Evolutionary conservation across 305 asterid species (phyloP).

Genomic region (Striga hermonthica): DNA sequence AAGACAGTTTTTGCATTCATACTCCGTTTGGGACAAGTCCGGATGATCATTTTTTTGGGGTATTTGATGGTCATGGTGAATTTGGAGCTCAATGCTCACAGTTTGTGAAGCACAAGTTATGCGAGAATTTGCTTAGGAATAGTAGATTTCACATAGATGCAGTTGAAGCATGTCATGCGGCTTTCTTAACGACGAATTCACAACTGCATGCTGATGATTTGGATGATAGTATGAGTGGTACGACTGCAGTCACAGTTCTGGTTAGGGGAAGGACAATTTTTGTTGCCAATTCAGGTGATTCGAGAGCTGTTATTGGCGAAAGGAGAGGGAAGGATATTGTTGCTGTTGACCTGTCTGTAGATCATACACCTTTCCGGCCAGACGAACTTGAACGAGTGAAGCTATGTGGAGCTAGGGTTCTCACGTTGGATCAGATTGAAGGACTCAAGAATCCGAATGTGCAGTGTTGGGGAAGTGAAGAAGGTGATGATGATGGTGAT

Average conservation of each 20-base stretch:
- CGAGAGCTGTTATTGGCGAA: constrained; percentile 87
- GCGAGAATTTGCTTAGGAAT: constrained; percentile 87
- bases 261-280: constrained; percentile 75
- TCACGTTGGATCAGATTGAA: constrained; percentile 97
- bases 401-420: constrained; percentile 95
- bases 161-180: constrained; percentile 76
- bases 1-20: constrained; percentile 91
- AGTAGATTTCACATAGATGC: constrained; percentile 61
- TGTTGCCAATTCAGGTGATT: constrained; percentile 90
- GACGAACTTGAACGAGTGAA: constrained; percentile 88
- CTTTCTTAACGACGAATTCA: constrained; percentile 73
- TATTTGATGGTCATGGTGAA: constrained; percentile 97
- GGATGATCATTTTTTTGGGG: constrained; percentile 88
- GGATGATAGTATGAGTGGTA: constrained; percentile 99
- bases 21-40: constrained; percentile 79
- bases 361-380: constrained; percentile 85
- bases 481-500: constrained; percentile 87
- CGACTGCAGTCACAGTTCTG: constrained; percentile 81
- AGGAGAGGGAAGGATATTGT: constrained; percentile 65
- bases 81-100: constrained; percentile 91
- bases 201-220: constrained; percentile 67
- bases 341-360: constrained; percentile 82
- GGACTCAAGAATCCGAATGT: constrained; percentile 78
- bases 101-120: constrained; percentile 68
- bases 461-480: constrained; percentile 96